Base-by-base conservation (phyloP, 2,329 filamentous ascomycete genomes). In the Aureobasidium sp. region DNA sequence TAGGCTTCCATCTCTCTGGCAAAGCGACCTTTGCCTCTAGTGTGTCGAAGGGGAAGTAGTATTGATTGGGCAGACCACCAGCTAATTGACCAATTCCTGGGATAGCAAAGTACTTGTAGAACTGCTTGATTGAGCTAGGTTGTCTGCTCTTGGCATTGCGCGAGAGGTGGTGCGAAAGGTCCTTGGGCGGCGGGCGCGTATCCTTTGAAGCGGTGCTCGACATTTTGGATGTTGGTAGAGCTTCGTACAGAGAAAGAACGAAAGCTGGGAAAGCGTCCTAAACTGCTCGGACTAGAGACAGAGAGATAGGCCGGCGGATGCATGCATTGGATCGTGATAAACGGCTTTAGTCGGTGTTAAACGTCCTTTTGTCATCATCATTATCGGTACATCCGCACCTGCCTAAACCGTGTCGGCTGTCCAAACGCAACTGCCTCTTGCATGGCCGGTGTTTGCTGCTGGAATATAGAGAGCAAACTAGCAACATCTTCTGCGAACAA, bases 21-120 rank as follows among this genome's bases (percentile, higher is more conserved):
- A 84, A 83, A 36, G 90, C 90, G 64, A 88, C 84, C 66, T 88
- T 86, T 44, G 91, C 90, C 75, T 96, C 90, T 65, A 97, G 84
- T 0, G 91, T 94, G 69, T 97, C 91, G 75, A 89, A 96, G 9
- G 92, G 92, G 71, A 97, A 97, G 76, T 90, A 90, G 63, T 83
- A 82, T 42, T 87, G 80, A 74, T 94, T 87, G 17, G 92, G 92
- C 26, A 96, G 83, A 64, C 84, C 84, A 69, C 84, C 84, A 12
- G 84, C 84, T 41, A 86, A 72, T 68, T 87, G 85, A 17, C 79
- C 82, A 67, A 86, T 84, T 39, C 82, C 82, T 0, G 84, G 84
- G 58, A 85, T 84, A 12, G 68, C 65, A 68, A 94, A 94, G 76
- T 90, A 96, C 75, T 90, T 91, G 80, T 96, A 96, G 74, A 92